Base-by-base conservation (phyloP, 2,329 filamentous ascomycete genomes). In the Emmonsiellopsis sp. region DNA sequence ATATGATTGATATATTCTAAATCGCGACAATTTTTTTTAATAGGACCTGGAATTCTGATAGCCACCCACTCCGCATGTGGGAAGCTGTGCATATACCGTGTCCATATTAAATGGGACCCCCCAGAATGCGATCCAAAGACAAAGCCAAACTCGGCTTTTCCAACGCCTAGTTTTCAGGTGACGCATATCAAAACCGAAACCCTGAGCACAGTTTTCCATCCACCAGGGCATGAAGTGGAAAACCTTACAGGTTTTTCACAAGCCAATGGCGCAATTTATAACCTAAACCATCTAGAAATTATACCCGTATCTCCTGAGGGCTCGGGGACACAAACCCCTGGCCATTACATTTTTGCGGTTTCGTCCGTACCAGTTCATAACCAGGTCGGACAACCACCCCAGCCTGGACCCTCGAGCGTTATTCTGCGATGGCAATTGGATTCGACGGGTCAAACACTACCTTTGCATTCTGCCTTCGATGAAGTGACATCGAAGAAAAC, bases 341-440 rank as follows among this genome's bases (percentile, higher is more conserved):
- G 59, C 71, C 81, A 84, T 0, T 80, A 85, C 38, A 76, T 96
- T 16, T 67, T 95, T 35, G 84, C 86, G 0, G 79, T 91, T 32
- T 89, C 89, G 56, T 86, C 86, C 8, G 79, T 79, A 62, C 69
- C 79, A 51, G 78, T 77, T 52, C 70, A 70, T 58, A 73, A 75
- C 53, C 76, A 73, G 59, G 71, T 71, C 51, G 71, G 71, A 51
- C 77, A 77, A 32, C 77, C 84, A 32, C 83, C 80, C 31, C 42
- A 30, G 10, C n/a, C 31, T 58, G 81, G 84, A 34, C 74, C 81
- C 0, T 82, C 86, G 60, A 95, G 85, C 60, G 80, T 91, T 41
- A 77, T 97, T 57, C 84, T 89, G 58, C 81, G 86, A 57, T 97
- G 92, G 92, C 85, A 93, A 60, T 67, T 92, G 8, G 77, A 79